Evolutionary conservation across 1,284 basidiomycete genomes (phyloP).

Genomic region (Marasmius tenuissimus): DNA sequence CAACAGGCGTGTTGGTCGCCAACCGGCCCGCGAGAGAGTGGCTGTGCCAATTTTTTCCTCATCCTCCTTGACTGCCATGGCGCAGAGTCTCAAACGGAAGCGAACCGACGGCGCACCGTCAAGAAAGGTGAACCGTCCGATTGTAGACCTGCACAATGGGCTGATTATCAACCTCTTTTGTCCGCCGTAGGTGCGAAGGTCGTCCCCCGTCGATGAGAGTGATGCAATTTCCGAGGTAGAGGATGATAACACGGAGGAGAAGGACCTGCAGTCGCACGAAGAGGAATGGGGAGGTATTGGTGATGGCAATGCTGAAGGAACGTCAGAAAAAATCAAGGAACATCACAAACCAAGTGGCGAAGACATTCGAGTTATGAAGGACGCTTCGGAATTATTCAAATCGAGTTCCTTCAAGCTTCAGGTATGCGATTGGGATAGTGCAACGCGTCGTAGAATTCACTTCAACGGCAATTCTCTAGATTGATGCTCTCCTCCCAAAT

Average conservation of each 20-base stretch:
- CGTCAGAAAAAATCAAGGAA: conserved; percentile 32
- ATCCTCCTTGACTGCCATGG: not conserved
- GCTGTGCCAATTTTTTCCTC: conserved; percentile 1
- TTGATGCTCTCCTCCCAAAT: conserved; percentile 79
- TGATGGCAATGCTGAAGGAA: conserved; percentile 15
- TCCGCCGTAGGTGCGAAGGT: conserved; percentile 21
- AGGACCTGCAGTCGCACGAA: conserved; percentile 23
- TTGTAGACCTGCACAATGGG: not conserved
- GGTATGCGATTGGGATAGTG: conserved; percentile 37
- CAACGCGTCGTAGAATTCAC: not conserved
- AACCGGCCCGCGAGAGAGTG: not conserved
- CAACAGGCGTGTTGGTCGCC: too few relatives aligned
- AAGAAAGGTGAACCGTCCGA: not conserved
- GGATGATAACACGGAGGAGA: conserved; percentile 11
- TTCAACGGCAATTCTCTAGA: conserved; percentile 40
- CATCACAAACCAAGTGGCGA: conserved; percentile 51
- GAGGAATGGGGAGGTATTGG: conserved; percentile 26
- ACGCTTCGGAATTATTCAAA: conserved; percentile 77
- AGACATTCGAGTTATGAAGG: conserved; percentile 76
- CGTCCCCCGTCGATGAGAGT: conserved; percentile 11
- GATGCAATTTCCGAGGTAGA: conserved; percentile 16
- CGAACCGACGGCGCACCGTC: not conserved
- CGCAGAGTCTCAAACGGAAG: not conserved
- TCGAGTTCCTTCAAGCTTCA: conserved; percentile 87
- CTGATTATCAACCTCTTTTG: not conserved